Percentiles rank a stretch among this genome's conserved stretches.
These are phyloP conservation scores for Capsicum chinense DNA, from an alignment of 257 asterid species.

Conservation along the genomic window DNA sequence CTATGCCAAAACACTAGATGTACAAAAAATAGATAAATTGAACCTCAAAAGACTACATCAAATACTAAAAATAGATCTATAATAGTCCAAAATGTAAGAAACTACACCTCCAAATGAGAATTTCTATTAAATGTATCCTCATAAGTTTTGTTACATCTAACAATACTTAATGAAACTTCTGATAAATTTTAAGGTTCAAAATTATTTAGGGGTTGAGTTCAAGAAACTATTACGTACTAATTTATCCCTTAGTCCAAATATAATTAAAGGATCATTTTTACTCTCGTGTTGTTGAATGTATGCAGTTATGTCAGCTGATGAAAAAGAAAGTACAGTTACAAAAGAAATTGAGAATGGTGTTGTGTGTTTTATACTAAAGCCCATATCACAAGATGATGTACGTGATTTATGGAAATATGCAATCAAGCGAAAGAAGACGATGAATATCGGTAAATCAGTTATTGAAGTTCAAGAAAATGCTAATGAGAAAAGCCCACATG, in stretches of 20 bases:
- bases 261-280: no score
- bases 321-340: constrained; percentile 34
- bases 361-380: constrained; percentile 51
- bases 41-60: no score
- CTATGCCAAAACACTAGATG: not conserved
- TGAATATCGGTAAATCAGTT: not conserved
- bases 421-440: constrained; percentile 31
- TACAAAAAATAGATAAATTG: no score
- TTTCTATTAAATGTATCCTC: no score
- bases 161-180: no score
- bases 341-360: constrained; percentile 54
- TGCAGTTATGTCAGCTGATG: constrained; percentile 66
- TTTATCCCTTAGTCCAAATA: no score
- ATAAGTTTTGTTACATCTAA: no score
- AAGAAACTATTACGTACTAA: no score
- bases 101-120: not conserved
- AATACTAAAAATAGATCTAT: no score
- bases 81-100: no score
- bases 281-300: not conserved
- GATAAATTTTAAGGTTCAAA: no score
- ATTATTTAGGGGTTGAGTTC: no score
- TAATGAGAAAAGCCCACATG: not conserved
- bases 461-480: constrained; percentile 22
- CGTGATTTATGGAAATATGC: constrained; percentile 60
- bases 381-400: constrained; percentile 46